A percentile compares a stretch with the other conserved stretches of the same genome.
phyloP scores from a whole-genome alignment of 352 stramenopile species.

The Phytophthora chlamydospora region DNA sequence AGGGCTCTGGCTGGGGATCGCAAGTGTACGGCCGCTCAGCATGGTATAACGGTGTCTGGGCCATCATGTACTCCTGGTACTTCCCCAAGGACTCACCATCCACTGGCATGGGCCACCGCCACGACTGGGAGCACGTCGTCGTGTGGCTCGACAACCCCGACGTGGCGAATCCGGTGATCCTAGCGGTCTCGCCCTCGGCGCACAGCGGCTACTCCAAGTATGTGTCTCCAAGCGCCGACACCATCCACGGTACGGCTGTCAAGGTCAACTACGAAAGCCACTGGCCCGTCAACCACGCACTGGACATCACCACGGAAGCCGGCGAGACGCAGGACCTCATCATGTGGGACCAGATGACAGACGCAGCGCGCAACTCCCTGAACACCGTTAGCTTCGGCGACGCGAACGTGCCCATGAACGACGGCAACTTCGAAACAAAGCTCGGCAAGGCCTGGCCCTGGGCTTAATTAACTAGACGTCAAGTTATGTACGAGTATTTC shows the following conservation, averaged over 20 bases:
- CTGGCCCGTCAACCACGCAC: constrained; percentile 2
- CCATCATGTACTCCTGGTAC: constrained; percentile 44
- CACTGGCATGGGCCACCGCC: constrained; percentile 33
- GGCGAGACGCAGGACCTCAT: constrained; percentile 1
- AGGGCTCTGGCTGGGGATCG: constrained; percentile 25
- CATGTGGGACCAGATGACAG: constrained; percentile 6
- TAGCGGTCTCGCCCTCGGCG: constrained; percentile 16
- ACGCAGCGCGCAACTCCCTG: neutral
- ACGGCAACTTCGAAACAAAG: constrained; percentile 5
- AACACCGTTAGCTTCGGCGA: constrained; percentile 1
- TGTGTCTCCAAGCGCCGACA: constrained; percentile 1
- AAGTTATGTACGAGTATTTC: no score
- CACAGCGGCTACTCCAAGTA: constrained; percentile 25
- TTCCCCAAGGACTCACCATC: constrained; percentile 42
- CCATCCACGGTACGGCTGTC: constrained; percentile 3
- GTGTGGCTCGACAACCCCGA: constrained; percentile 42
- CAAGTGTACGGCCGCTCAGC: constrained; percentile 26
- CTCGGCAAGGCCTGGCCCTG: constrained; percentile 1
- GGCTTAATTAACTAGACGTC: neutral
- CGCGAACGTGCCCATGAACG: constrained; percentile 14
- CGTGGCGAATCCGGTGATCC: constrained; percentile 16
- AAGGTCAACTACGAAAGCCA: constrained; percentile 6
- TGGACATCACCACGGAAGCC: constrained; percentile 1
- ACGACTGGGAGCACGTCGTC: constrained; percentile 44
- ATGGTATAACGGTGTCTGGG: constrained; percentile 24